Evolutionary conservation across 2,329 filamentous ascomycete genomes (phyloP).

Genomic region (Epichloe amarillans): DNA sequence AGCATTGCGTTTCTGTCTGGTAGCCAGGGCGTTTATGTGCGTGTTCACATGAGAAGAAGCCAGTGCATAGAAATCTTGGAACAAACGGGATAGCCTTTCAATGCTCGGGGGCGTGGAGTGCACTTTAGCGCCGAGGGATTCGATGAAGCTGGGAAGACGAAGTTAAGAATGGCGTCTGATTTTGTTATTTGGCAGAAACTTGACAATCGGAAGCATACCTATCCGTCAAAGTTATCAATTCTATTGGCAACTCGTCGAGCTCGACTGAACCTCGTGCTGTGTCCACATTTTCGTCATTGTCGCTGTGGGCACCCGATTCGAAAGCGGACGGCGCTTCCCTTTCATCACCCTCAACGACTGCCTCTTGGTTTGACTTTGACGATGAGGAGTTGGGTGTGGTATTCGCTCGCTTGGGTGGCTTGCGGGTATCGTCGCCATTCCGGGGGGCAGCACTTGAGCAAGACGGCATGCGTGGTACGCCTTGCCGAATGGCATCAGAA

Average conservation of each 20-base stretch:
- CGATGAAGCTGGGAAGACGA: slow-evolving; percentile 56
- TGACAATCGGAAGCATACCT: slow-evolving; percentile 38
- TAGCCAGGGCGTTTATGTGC: slow-evolving; percentile 70
- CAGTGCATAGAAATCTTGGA: slow-evolving; percentile 84
- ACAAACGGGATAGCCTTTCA: slow-evolving; percentile 69
- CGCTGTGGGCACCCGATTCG: slow-evolving; percentile 29
- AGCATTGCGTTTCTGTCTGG: slow-evolving; percentile 55
- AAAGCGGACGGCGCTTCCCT: slow-evolving; percentile 32
- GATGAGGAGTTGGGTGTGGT: slow-evolving; percentile 28
- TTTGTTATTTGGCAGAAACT: neutral
- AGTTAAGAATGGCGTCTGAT: neutral
- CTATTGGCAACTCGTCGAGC: slow-evolving; percentile 83
- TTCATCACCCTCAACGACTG: slow-evolving; percentile 14
- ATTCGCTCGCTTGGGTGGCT: slow-evolving; percentile 30
- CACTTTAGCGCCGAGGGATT: slow-evolving; percentile 76
- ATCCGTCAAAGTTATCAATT: slow-evolving; percentile 81
- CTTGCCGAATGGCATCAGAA: slow-evolving; percentile 18
- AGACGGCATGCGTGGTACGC: slow-evolving; percentile 18
- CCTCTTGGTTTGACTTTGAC: slow-evolving; percentile 7
- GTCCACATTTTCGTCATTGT: slow-evolving; percentile 33
- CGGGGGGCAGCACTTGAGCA: slow-evolving; percentile 14
- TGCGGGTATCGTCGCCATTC: slow-evolving; percentile 18
- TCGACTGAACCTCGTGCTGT: slow-evolving; percentile 46
- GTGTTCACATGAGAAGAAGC: slow-evolving; percentile 74
- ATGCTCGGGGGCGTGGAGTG: slow-evolving; percentile 73